Percentiles rank a stretch among this genome's conserved stretches.
Evolutionary conservation across 768 basidiomycete genomes (phyloP).

Genomic region (Neoboletus subvelutipes): DNA sequence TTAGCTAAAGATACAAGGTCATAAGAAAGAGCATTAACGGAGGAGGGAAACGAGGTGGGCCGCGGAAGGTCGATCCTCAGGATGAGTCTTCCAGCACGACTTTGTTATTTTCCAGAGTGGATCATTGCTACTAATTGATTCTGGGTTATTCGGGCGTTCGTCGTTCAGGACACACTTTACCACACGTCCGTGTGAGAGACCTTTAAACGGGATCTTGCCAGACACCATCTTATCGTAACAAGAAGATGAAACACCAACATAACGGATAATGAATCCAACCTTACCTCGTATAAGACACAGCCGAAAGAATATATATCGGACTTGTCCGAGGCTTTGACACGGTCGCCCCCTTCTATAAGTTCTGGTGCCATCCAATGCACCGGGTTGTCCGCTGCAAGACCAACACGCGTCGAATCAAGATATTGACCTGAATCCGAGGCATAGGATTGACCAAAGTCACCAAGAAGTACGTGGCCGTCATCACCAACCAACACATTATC

Average conservation of each 20-base stretch:
- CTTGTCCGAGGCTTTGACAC: constrained; percentile 8
- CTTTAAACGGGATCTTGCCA: constrained; percentile 16
- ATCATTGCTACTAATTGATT: constrained; percentile 2
- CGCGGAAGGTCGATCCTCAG: constrained; percentile 18
- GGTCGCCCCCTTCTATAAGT: constrained; percentile 8
- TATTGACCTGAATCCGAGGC: constrained; percentile 23
- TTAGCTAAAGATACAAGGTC: neutral
- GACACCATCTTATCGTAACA: constrained; percentile 18
- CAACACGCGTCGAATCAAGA: constrained; percentile 26
- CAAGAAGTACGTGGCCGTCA: constrained; percentile 14
- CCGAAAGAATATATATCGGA: constrained; percentile 31
- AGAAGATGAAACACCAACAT: neutral
- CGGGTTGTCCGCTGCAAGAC: constrained; percentile 7
- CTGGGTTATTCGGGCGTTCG: constrained; percentile 8
- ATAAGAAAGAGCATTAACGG: neutral
- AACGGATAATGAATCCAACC: neutral
- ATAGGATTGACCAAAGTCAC: constrained; percentile 30
- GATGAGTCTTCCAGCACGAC: constrained; percentile 11
- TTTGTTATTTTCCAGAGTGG: constrained; percentile 13
- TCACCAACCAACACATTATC: constrained; percentile 25
- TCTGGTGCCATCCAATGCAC: constrained; percentile 31
- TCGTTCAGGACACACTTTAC: neutral
- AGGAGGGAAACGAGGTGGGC: neutral
- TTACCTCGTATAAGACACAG: constrained; percentile 33
- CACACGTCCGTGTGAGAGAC: neutral